phyloP scores from a whole-genome alignment of 1,139 yeast genomes.

The Suhomyces bokatorum region DNA sequence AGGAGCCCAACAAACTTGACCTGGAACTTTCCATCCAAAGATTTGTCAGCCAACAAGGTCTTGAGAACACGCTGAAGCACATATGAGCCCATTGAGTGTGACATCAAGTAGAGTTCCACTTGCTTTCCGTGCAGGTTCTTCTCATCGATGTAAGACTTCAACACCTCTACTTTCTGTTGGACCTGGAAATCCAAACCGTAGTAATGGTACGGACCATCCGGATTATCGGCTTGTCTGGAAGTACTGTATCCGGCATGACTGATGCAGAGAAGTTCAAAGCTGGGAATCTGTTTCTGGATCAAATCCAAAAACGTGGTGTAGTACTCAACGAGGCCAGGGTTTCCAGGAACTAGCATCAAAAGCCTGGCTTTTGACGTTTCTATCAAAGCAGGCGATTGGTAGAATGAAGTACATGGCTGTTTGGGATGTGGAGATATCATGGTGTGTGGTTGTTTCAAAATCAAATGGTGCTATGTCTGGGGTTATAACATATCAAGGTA shows the following conservation, averaged over 20 bases:
- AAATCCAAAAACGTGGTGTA: constrained; percentile 51
- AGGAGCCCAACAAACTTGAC: constrained; percentile 54
- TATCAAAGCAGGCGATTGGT: constrained; percentile 20
- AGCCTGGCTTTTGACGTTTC: constrained; percentile 8
- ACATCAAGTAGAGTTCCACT: constrained; percentile 47
- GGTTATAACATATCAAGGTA: no score
- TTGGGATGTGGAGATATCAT: constrained; percentile 8
- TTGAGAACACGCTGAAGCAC: constrained; percentile 51
- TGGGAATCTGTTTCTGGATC: constrained; percentile 45
- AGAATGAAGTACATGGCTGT: constrained; percentile 31
- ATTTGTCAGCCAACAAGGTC: constrained; percentile 22
- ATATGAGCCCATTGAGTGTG: constrained; percentile 67
- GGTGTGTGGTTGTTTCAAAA: background rate
- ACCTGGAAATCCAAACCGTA: constrained; percentile 52
- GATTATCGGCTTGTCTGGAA: constrained; percentile 19
- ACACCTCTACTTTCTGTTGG: constrained; percentile 44
- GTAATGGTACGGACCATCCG: constrained; percentile 15
- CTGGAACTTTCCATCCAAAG: constrained; percentile 19
- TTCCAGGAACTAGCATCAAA: constrained; percentile 63
- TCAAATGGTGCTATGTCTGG: no score
- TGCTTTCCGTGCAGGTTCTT: constrained; percentile 13
- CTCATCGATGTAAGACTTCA: constrained; percentile 30
- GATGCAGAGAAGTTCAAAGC: constrained; percentile 50
- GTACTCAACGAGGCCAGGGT: constrained; percentile 64
- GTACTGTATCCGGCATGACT: constrained; percentile 57